Evolutionary conservation across 257 asterid genomes (phyloP), one percentile per base, ranked within the genome.

Genomic region (Solanum chilense): DNA sequence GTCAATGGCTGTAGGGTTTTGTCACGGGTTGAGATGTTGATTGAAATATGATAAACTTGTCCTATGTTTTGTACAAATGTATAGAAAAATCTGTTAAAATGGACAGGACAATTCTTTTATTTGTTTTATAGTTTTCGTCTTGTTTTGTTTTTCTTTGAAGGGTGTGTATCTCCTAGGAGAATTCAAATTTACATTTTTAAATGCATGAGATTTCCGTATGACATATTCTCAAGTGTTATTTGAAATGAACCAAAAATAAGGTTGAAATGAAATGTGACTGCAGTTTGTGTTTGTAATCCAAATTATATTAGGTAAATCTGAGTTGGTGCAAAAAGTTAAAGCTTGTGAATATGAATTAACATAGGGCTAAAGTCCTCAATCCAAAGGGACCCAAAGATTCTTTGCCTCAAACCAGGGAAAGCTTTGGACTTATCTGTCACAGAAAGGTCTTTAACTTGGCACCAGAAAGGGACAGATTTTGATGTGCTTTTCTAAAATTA

Each of bases 351-450:
- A 41, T 76, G 58, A 76, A 76, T 42, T 45, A 25, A 29, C 68
- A 47, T 18, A 47, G 12, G 44, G 69, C 68, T 7, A 80, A 80
- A 80, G 39, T n/a, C 20, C 85, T 29, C 85, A 39, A 80, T 80
- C 44, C 84, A 29, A 29, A 29, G 69, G 85, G 85, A 80, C 69
- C 44, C 21, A 56, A 80, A 80, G 88, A 89, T 89, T 87, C 92
- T 89, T 90, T 89, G 89, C 93, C 90, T 84, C 82, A 89, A 88
- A 84, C 31, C 60, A 85, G 88, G 92, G 88, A 86, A 80, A 80
- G 85, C 74, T 82, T 90, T 94, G 92, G 95, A 89, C 90, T 91
- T 89, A 85, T 93, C 88, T 92, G 93, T 92, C 94, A 90, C 93
- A 47, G 91, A 80, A 90, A 87, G 58, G 86, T 52, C 37, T 85